Evolutionary conservation across 768 basidiomycete genomes (phyloP).

Genomic region (Royoungia palumana): DNA sequence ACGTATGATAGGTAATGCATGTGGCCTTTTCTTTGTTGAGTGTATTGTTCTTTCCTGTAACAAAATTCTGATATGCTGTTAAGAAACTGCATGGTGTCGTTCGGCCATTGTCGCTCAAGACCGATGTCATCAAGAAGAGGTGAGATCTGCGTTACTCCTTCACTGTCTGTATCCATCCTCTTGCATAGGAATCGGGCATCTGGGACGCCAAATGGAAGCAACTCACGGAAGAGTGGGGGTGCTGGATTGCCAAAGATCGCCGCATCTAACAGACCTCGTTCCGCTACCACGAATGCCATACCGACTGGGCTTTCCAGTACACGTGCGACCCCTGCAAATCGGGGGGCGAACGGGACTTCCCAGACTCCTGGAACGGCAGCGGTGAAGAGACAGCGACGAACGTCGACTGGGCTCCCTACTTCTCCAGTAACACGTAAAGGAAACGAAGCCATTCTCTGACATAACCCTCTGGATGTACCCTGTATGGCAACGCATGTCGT

Average conservation of each 20-base stretch:
- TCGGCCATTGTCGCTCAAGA: slow-evolving; percentile 91
- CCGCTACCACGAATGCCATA: slow-evolving; percentile 59
- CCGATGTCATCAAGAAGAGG: slow-evolving; percentile 97
- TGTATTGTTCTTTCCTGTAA: slow-evolving; percentile 18
- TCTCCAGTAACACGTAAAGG: slow-evolving; percentile 34
- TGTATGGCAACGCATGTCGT: slow-evolving; percentile 7
- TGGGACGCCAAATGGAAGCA: slow-evolving; percentile 58
- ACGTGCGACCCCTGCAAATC: slow-evolving; percentile 36
- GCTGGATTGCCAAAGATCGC: slow-evolving; percentile 72
- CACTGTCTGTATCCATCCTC: not conserved
- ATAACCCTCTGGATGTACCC: not conserved
- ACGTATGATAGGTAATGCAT: slow-evolving; percentile 67
- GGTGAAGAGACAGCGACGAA: slow-evolving; percentile 81
- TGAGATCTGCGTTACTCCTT: slow-evolving; percentile 28
- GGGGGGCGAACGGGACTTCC: slow-evolving; percentile 17
- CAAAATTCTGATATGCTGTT: slow-evolving; percentile 12
- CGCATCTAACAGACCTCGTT: slow-evolving; percentile 68
- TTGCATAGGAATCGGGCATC: slow-evolving; percentile 71
- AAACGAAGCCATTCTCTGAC: slow-evolving; percentile 18
- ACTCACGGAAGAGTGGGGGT: slow-evolving; percentile 55
- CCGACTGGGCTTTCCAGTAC: slow-evolving; percentile 45
- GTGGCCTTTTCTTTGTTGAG: slow-evolving; percentile 90
- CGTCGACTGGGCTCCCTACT: slow-evolving; percentile 54
- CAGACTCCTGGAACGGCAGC: slow-evolving; percentile 31
- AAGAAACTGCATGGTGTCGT: slow-evolving; percentile 97